A percentile compares a stretch with the other conserved stretches of the same genome.
These are phyloP conservation scores for Graphium sp. DNA, from an alignment of 2,329 filamentous ascomycete genomes.

Conservation along the genomic window DNA sequence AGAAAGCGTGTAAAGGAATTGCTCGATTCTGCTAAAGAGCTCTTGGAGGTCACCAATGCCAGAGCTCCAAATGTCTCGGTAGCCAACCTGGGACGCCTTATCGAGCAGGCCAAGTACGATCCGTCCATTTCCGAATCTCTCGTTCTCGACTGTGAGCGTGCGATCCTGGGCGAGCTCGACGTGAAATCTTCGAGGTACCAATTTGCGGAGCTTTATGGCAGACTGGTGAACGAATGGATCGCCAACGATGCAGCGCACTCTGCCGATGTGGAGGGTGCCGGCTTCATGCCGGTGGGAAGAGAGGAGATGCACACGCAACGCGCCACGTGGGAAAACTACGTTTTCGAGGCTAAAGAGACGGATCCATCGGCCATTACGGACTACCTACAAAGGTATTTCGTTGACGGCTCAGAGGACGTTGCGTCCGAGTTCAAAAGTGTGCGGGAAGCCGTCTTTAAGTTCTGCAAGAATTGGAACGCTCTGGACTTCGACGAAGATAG, in stretches of 20 bases:
- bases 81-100: slow-evolving; percentile 21
- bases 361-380: slow-evolving; percentile 17
- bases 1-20: too few species aligned
- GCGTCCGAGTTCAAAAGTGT: slow-evolving; percentile 13
- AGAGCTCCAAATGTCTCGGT: too few species aligned
- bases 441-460: slow-evolving; percentile 10
- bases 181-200: slow-evolving; percentile 22
- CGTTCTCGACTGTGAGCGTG: slow-evolving; percentile 16
- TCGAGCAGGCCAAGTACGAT: slow-evolving; percentile 20
- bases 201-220: slow-evolving; percentile 25
- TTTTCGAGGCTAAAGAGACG: slow-evolving; percentile 20
- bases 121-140: slow-evolving; percentile 19
- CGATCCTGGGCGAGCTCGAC: slow-evolving; percentile 18
- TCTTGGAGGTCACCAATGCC: too few species aligned
- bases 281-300: slow-evolving; percentile 15
- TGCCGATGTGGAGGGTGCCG: too few species aligned
- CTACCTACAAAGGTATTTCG: slow-evolving; percentile 24
- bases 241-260: slow-evolving; percentile 12
- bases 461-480: slow-evolving; percentile 13
- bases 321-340: slow-evolving; percentile 27
- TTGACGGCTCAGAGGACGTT: slow-evolving; percentile 9
- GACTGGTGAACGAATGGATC: slow-evolving; percentile 29
- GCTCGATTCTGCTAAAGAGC: too few species aligned
- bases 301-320: too few species aligned
- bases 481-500: slow-evolving; percentile 15